These are phyloP conservation scores for Candida albicans DNA, from an alignment of 1,139 yeast genomes.

Conservation along the genomic window DNA sequence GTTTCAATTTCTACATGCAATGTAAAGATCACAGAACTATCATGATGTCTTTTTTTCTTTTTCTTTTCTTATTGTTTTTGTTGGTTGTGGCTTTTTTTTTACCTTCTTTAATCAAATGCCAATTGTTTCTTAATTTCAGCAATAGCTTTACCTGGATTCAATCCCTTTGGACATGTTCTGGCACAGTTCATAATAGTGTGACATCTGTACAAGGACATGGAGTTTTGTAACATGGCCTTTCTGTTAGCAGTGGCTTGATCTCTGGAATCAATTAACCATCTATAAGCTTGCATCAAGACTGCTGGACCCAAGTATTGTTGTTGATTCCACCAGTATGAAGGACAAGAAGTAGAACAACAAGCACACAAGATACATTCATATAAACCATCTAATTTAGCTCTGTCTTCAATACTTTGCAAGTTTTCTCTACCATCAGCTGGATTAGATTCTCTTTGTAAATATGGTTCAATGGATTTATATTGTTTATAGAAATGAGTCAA, in stretches of 20 bases:
- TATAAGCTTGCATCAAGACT: conserved; percentile 96
- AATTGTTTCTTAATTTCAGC: conserved; percentile 95
- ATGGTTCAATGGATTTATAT: conserved; percentile 97
- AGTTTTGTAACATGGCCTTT: conserved; percentile 89
- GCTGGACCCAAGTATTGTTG: conserved; percentile 99
- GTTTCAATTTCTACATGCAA: conserved; percentile 1
- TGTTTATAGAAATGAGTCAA: conserved; percentile 97
- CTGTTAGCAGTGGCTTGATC: conserved; percentile 84
- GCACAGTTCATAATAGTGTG: conserved; percentile 99
- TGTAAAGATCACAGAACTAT: background rate
- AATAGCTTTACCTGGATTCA: conserved; percentile 97
- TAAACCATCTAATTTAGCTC: conserved; percentile 94
- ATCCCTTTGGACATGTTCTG: conserved; percentile 97
- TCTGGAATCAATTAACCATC: conserved; percentile 98
- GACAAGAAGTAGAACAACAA: conserved; percentile 98
- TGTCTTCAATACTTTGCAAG: conserved; percentile 86
- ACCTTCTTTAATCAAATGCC: conserved; percentile 60
- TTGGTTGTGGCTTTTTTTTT: background rate
- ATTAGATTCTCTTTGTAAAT: conserved; percentile 75
- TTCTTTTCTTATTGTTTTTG: background rate
- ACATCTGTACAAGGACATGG: conserved; percentile 98
- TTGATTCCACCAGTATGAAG: conserved; percentile 99
- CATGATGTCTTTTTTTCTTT: background rate
- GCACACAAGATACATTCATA: conserved; percentile 99
- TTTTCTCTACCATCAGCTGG: conserved; percentile 95